Evolutionary conservation across 768 basidiomycete genomes (phyloP).

Genomic region (Trametes gibbosa): DNA sequence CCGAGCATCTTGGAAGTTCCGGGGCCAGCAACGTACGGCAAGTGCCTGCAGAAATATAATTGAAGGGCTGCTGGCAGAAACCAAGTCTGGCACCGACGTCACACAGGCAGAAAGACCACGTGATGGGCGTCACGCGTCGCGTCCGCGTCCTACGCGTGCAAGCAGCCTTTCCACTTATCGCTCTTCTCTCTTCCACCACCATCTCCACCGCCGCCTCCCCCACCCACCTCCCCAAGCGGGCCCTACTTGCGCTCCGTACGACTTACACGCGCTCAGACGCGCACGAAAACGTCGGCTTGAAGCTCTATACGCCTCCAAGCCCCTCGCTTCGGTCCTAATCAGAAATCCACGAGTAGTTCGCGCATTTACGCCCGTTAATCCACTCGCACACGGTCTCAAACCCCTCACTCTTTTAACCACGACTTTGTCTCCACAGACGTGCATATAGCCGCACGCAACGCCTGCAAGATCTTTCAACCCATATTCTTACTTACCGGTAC

Average conservation of each 20-base stretch:
- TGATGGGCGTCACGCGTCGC: conserved; percentile 54
- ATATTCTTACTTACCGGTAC: neutral
- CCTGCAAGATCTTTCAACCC: neutral
- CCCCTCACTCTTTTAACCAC: neutral
- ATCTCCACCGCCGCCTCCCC: conserved; percentile 44
- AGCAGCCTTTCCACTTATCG: conserved; percentile 49
- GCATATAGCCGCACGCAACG: neutral
- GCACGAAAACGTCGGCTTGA: neutral
- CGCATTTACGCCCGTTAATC: neutral
- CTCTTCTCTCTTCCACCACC: no score
- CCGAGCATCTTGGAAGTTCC: no score
- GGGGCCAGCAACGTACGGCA: no score
- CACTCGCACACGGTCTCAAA: neutral
- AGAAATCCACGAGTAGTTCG: neutral
- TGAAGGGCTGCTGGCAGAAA: neutral
- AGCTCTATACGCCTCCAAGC: neutral
- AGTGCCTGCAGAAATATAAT: no score
- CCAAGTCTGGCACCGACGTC: conserved; percentile 36
- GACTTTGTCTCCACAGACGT: neutral
- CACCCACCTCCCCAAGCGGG: conserved; percentile 14
- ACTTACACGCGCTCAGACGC: neutral
- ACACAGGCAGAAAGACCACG: conserved; percentile 58
- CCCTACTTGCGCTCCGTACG: neutral
- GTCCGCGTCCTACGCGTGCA: conserved; percentile 60
- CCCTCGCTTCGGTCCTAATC: neutral